Evolutionary conservation across 2,329 filamentous ascomycete species (phyloP).

Genomic region (Rhynchosporium graminicola): DNA sequence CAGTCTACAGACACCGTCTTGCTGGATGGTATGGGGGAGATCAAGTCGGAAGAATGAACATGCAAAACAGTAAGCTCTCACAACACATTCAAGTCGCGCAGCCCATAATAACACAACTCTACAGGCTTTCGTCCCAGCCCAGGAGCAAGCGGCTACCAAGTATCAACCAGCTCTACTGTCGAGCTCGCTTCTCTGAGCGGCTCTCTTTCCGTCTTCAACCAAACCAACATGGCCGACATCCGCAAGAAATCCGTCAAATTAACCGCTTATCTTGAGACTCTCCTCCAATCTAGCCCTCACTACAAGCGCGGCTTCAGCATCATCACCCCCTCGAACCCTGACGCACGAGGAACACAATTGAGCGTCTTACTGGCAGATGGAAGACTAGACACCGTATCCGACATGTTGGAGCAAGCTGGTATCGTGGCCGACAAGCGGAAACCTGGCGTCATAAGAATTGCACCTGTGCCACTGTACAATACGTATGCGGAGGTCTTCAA

Average conservation of each 20-base stretch:
- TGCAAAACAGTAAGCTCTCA: conserved; percentile 63
- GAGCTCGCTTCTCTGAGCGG: conserved; percentile 76
- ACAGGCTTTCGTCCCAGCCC: conserved; percentile 69
- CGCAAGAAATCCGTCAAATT: conserved; percentile 70
- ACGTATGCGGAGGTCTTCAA: conserved; percentile 70
- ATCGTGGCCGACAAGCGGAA: conserved; percentile 82
- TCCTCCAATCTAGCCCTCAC: conserved; percentile 51
- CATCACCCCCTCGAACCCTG: conserved; percentile 40
- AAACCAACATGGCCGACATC: conserved; percentile 68
- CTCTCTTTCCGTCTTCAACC: conserved; percentile 71
- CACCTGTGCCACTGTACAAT: conserved; percentile 84
- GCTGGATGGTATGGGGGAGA: conserved; percentile 87
- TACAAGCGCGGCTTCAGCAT: conserved; percentile 47
- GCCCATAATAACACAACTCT: conserved; percentile 22
- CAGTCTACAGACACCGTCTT: conserved; percentile 64
- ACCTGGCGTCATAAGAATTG: conserved; percentile 81
- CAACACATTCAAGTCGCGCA: conserved; percentile 21
- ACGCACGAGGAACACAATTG: conserved; percentile 55
- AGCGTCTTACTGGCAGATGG: conserved; percentile 70
- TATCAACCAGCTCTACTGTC: conserved; percentile 81
- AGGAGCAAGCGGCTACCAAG: conserved; percentile 79
- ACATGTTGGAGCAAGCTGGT: conserved; percentile 64
- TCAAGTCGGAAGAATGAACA: conserved; percentile 74
- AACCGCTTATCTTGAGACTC: conserved; percentile 74
- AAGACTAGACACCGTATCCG: conserved; percentile 67